Evolutionary conservation across 306 rosid genomes (phyloP).

Genomic region (Fagus sylvatica): DNA sequence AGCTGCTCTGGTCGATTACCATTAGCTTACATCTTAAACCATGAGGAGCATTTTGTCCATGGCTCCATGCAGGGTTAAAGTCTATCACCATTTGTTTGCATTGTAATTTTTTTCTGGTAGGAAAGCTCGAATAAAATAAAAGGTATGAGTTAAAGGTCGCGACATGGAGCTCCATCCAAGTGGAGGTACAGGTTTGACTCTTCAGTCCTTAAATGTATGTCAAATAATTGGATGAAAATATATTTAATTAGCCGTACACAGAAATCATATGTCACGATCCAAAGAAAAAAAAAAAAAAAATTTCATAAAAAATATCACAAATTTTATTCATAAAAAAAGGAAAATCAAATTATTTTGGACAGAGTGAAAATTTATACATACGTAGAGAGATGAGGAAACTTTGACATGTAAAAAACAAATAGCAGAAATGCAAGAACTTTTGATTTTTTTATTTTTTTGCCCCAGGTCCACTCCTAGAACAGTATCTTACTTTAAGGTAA

Average conservation of each 20-base stretch:
- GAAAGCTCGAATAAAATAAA: conserved; percentile 26
- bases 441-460: no score
- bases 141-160: not conserved
- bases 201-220: not conserved
- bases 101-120: conserved; percentile 22
- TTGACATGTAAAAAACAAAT: not conserved
- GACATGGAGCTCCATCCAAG: conserved; percentile 23
- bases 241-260: not conserved
- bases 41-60: no score
- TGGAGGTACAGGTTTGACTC: conserved; percentile 29
- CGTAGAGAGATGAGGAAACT: not conserved
- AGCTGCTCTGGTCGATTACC: no score
- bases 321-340: not conserved
- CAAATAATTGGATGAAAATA: not conserved
- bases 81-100: conserved; percentile 22
- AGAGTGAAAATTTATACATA: not conserved
- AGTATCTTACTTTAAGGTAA: no score
- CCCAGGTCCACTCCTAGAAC: no score
- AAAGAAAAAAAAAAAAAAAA: not conserved
- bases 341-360: not conserved
- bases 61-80: no score
- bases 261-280: not conserved
- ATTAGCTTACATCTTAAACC: no score
- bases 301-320: not conserved
- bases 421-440: no score